A percentile compares a stretch with the other conserved stretches of the same genome.
Conservation (phyloP, 208 protist genomes). For the Acanthamoeba triangularis region DNA sequence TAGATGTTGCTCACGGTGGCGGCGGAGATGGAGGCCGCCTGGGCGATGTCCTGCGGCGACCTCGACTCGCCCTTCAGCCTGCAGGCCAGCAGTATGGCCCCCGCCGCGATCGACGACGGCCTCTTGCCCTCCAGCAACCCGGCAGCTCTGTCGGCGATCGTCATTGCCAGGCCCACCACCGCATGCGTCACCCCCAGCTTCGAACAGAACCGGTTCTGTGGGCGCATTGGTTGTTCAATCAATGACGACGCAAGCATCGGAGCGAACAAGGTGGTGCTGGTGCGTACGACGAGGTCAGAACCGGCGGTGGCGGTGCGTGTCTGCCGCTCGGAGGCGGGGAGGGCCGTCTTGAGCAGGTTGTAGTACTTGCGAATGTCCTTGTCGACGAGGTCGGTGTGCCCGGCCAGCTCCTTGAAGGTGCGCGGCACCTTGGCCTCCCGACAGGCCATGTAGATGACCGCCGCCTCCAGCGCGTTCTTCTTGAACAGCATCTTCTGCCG, state of each 20-base stretch:
- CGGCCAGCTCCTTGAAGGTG: slow-evolving; percentile 72
- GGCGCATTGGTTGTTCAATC: background rate
- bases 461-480: slow-evolving; percentile 71
- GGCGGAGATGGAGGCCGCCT: no score
- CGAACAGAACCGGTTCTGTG: slow-evolving; percentile 34
- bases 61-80: background rate
- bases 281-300: slow-evolving; percentile 1
- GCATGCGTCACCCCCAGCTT: background rate
- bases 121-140: background rate
- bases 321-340: background rate
- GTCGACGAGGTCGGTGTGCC: background rate
- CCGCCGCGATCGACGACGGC: slow-evolving; percentile 16
- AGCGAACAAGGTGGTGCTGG: no score
- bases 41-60: no score
- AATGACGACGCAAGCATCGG: no score
- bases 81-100: background rate
- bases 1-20: no score
- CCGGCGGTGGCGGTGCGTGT: background rate
- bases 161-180: background rate
- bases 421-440: slow-evolving; percentile 55
- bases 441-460: slow-evolving; percentile 79
- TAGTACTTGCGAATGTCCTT: background rate
- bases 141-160: background rate
- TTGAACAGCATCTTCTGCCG: background rate
- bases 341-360: background rate